Evolutionary conservation across 768 basidiomycete species (phyloP).

Genomic region (Suillus spraguei): DNA sequence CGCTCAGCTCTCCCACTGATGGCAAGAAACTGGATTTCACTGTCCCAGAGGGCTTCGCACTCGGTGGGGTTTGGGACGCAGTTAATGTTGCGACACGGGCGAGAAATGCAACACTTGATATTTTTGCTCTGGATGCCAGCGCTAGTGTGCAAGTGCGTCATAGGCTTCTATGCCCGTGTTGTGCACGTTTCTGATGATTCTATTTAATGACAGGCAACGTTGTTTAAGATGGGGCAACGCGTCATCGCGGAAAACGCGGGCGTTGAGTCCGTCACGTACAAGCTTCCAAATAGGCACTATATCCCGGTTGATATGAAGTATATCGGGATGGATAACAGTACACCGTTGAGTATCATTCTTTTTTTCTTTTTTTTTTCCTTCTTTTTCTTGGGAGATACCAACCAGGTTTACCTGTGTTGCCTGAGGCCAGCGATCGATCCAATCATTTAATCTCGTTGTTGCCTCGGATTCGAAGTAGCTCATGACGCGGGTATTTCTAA

Average conservation of each 20-base stretch:
- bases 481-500: conserved; percentile 3
- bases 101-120: conserved; percentile 67
- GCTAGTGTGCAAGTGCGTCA: conserved; percentile 84
- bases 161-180: conserved; percentile 6
- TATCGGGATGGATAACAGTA: conserved; percentile 67
- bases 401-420: conserved; percentile 3
- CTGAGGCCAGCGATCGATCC: conserved; percentile 5
- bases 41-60: conserved; percentile 35
- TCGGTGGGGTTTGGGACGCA: conserved; percentile 63
- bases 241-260: conserved; percentile 67
- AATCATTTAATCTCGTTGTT: conserved; percentile 8
- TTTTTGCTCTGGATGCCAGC: conserved; percentile 87
- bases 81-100: conserved; percentile 53
- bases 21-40: conserved; percentile 54
- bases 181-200: conserved; percentile 7
- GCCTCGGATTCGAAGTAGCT: not conserved
- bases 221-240: conserved; percentile 84
- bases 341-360: conserved; percentile 50
- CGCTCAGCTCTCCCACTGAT: conserved; percentile 51
- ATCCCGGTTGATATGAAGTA: conserved; percentile 85
- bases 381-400: conserved; percentile 1
- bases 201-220: conserved; percentile 67
- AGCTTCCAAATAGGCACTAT: conserved; percentile 94
- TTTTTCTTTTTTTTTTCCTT: conserved; percentile 4
- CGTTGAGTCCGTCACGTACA: conserved; percentile 66